Base-by-base conservation (phyloP, 2,329 filamentous ascomycete species). In the Pyrenophora seminiperda region DNA sequence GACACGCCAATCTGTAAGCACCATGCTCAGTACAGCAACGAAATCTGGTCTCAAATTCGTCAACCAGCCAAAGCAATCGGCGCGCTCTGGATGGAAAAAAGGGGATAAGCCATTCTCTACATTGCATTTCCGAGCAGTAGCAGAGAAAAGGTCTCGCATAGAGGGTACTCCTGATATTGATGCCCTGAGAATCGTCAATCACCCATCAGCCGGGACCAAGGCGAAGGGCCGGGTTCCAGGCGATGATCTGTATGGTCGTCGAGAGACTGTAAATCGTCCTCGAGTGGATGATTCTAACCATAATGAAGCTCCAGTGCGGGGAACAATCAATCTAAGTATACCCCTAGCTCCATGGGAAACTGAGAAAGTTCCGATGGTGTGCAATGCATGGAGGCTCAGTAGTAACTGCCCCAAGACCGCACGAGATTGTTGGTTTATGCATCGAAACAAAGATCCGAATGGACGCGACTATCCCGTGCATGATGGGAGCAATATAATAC, bases 311-410 rank as follows among this genome's bases (percentile, higher is more conserved):
- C 43, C 5, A 27, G 41, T 29, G 22, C 44, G 29, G n/a, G 32
- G n/a, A 5, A 4, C 38, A 10, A 24, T 33, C 7, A 33, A 50
- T 29, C 38, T 29, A 2, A 22, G 19, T 14, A 15, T 7, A 7
- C 46, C 59, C 13, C 45, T 66, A 7, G 52, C 47, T 27, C 38
- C 56, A 7, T 68, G 61, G 56, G 66, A 69, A 39, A 6, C 22
- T 4, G 37, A 54, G 6, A 73, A 73, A 56, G 41, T 67, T 11
- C 69, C 62, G 9, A n/a, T 63, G 30, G 62, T 63, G 5, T 73
- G 71, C 30, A 59, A 53, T 36, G 44, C 64, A 1, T 73, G 65
- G 63, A 62, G 55, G 14, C 55, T 65, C 13, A 63, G 60, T 34
- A 51, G 42, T 1, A 55, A 50, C 6, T 72, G 70, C 40, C 29